Conservation (phyloP, 352 stramenopile genomes). For the Globisporangium camurandrum region DNA sequence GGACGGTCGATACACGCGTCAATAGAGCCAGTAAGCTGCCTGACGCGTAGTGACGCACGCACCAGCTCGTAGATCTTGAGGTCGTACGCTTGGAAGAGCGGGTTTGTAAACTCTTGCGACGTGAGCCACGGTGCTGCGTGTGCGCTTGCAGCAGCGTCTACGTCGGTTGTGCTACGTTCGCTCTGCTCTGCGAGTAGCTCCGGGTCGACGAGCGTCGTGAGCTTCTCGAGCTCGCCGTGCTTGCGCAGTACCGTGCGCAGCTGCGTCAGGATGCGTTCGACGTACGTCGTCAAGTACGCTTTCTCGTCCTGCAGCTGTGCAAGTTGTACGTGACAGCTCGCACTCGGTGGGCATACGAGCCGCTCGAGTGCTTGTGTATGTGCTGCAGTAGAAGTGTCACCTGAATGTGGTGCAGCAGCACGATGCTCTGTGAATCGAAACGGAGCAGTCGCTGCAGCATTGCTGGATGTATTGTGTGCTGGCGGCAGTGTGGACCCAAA, state of each 20-base stretch:
- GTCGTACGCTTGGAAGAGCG: conserved; percentile 70
- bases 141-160: neutral
- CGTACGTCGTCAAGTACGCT: conserved; percentile 54
- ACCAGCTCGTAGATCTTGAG: conserved; percentile 72
- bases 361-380: conserved; percentile 1
- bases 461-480: too few species aligned
- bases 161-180: conserved; percentile 8
- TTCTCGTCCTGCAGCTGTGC: conserved; percentile 50
- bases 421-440: too few species aligned
- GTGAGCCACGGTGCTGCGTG: conserved; percentile 54
- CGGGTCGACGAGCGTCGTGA: conserved; percentile 46
- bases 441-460: too few species aligned
- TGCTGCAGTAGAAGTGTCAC: too few species aligned
- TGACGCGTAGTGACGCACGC: too few species aligned
- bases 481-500: neutral
- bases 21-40: too few species aligned
- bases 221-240: conserved; percentile 65
- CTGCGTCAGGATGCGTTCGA: conserved; percentile 58
- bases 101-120: conserved; percentile 62
- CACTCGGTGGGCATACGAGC: conserved; percentile 12
- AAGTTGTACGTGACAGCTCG: conserved; percentile 30
- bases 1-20: too few species aligned
- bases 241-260: conserved; percentile 49
- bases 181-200: conserved; percentile 8
- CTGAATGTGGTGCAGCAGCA: too few species aligned